Evolutionary conservation across 192 early-diverging fungal genomes (phyloP), one percentile per base, ranked within the genome.

Genomic region (Rhizoclosmatium sp.): DNA sequence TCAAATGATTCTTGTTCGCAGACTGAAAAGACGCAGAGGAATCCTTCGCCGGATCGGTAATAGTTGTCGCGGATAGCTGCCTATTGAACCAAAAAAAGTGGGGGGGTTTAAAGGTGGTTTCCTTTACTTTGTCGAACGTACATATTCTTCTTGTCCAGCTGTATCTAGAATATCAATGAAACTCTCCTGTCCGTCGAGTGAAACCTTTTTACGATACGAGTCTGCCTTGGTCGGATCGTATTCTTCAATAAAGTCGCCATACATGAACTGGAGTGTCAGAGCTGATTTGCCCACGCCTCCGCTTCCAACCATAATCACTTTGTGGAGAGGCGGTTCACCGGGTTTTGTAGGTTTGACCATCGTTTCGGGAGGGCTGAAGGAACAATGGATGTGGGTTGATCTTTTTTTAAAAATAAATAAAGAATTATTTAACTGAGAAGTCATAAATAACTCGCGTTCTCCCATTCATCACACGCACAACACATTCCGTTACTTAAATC

Each of bases 191-290:
- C 82, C 83, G 78, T 95, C 94, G 84, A 92, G 84, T 31, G 82
- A 77, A 48, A 93, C 88, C 83, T 95, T 95, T 82, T 95, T 96
- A 46, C 93, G 88, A 85, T 96, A 96, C 45, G 91, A 93, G 81
- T 96, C 95, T 60, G 94, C 95, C 79, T 95, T 96, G 51, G 95
- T 96, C 40, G 95, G 95, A 80, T 96, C 95, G 85, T 96, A 96
- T 80, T 96, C 94, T 84, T 96, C 94, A 66, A 95, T 92, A 86
- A 96, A 96, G 87, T 96, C 94, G 69, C 95, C 94, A 69, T 95
- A 95, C 94, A 95, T 89, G 87, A 92, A 95, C 83, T 95, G 93
- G 42, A 96, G 85, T 0, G 95, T 95, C 47, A 96, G 81, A 12
- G 95, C 95, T 3, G 93, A 94, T 82, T 96, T 96, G 51, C 95